Base-by-base conservation (phyloP, 2,329 filamentous ascomycete genomes). In the Diplodia sapinea region DNA sequence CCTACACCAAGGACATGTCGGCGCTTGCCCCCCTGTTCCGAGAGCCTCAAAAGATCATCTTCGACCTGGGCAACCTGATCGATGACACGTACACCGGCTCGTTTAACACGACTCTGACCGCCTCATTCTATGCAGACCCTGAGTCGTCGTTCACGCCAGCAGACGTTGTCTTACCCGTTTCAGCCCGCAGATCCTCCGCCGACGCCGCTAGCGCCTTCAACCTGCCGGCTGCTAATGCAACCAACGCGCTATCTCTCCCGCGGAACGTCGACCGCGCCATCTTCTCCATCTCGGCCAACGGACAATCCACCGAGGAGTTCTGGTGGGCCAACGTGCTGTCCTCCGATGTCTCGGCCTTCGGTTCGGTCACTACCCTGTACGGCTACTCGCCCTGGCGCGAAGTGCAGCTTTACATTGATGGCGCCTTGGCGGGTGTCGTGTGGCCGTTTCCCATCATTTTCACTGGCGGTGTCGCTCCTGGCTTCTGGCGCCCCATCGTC, bases 371-470 rank as follows among this genome's bases (percentile, higher is more conserved):
- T 13, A 78, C 79, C 1, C 81, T 93, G 0, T 86, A 87, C 29
- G 92, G 91, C 0, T 87, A 87, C 72, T 89, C 89, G 5, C 88
- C 91, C 0, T 94, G 91, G 76, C 87, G 92, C 26, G 92, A 96
- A 79, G 84, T 95, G 1, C 91, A 94, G 72, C 81, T 95, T 0
- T 81, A 86, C 52, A 91, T 96, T 64, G 92, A 96, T 73, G 90
- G 86, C 1, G 79, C 84, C 20, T 78, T 94, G 26, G 91, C 90
- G 1, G 92, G 92, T 2, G 87, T 93, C 1, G 86, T 88, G 38
- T 95, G 91, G 91, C 93, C 92, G 0, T 94, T 91, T 72, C 91
- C 92, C 0, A 85, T 93, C 20, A 89, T 96, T 59, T 94, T 94
- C 72, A 94, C 92, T 0, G 92, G 93, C 2, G 92, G 92, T 1